Evolutionary conservation across 2,329 filamentous ascomycete species (phyloP).

Genomic region (Penicillium sp.): DNA sequence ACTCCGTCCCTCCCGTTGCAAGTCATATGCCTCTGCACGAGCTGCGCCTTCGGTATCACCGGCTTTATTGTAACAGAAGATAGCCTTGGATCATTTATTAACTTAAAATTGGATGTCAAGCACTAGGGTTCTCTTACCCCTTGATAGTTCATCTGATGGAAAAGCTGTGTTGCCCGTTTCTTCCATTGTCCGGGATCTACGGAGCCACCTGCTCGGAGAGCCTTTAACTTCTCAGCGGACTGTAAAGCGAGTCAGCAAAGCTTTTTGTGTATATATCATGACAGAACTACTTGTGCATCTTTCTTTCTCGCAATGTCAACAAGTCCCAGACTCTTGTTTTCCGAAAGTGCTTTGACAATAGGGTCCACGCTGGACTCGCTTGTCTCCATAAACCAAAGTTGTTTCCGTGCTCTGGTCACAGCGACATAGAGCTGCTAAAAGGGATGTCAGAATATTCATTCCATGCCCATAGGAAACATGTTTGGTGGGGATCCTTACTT

Average conservation of each 20-base stretch:
- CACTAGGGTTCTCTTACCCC: constrained; percentile 15
- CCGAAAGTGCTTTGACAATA: constrained; percentile 20
- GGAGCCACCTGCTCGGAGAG: constrained; percentile 24
- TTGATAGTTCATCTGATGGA: constrained; percentile 27
- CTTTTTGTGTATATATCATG: neutral
- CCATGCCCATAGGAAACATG: too few species aligned
- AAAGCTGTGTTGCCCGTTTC: constrained; percentile 22
- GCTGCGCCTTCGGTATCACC: constrained; percentile 1
- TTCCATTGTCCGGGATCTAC: constrained; percentile 27
- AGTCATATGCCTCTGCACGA: constrained; percentile 9
- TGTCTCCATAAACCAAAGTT: constrained; percentile 30
- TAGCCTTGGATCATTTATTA: constrained; percentile 6
- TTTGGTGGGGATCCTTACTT: constrained; percentile 4
- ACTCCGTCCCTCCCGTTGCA: constrained; percentile 1
- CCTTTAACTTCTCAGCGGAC: constrained; percentile 13
- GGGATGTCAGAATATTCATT: neutral
- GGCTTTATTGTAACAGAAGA: constrained; percentile 23
- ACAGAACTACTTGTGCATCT: constrained; percentile 11
- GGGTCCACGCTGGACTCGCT: constrained; percentile 11
- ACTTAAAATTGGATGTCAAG: neutral
- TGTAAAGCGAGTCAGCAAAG: neutral
- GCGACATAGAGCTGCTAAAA: constrained; percentile 36
- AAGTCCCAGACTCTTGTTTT: constrained; percentile 3
- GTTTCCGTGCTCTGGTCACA: constrained; percentile 32
- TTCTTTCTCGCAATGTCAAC: constrained; percentile 22